A percentile compares a stretch with the other conserved stretches of the same genome.
phyloP scores from a whole-genome alignment of 2,329 filamentous ascomycete species.

The Alternaria sp. region DNA sequence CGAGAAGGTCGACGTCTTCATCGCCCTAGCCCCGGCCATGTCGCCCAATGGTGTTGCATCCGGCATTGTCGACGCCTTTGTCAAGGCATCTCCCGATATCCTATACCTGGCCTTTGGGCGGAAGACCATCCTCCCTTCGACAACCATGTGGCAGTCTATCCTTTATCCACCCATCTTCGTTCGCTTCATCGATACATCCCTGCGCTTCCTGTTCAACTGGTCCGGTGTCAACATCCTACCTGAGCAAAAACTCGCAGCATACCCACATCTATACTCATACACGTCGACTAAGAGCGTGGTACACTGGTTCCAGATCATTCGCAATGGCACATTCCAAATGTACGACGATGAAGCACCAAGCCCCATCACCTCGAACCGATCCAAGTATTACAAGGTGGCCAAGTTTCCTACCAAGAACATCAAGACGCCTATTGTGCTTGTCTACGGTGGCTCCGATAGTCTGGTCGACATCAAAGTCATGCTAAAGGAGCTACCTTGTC shows the following conservation, averaged over 20 bases:
- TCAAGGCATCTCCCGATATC: slow-evolving; percentile 92
- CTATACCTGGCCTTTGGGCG: slow-evolving; percentile 92
- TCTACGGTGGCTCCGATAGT: slow-evolving; percentile 94
- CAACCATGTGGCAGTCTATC: slow-evolving; percentile 97
- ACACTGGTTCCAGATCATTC: slow-evolving; percentile 99
- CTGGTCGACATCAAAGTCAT: slow-evolving; percentile 93
- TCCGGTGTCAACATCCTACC: slow-evolving; percentile 80
- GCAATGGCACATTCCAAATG: slow-evolving; percentile 96
- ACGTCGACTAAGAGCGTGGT: slow-evolving; percentile 97
- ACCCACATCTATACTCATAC: slow-evolving; percentile 95
- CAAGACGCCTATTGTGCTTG: slow-evolving; percentile 89
- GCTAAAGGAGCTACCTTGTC: slow-evolving; percentile 83
- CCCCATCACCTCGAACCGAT: slow-evolving; percentile 72
- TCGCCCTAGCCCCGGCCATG: slow-evolving; percentile 96
- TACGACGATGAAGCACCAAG: slow-evolving; percentile 93
- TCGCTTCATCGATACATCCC: slow-evolving; percentile 80
- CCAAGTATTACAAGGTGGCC: slow-evolving; percentile 93
- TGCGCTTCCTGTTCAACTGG: slow-evolving; percentile 91
- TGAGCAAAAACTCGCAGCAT: slow-evolving; percentile 92
- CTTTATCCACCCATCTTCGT: slow-evolving; percentile 95
- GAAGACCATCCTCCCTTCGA: slow-evolving; percentile 87
- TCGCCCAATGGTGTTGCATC: slow-evolving; percentile 89
- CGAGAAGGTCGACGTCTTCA: slow-evolving; percentile 92
- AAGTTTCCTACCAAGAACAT: slow-evolving; percentile 97
- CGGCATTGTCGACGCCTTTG: slow-evolving; percentile 87